Evolutionary conservation across 345 rosid genomes (phyloP), one percentile per base, ranked within the genome.

Genomic region (Bruguiera sexangula): DNA sequence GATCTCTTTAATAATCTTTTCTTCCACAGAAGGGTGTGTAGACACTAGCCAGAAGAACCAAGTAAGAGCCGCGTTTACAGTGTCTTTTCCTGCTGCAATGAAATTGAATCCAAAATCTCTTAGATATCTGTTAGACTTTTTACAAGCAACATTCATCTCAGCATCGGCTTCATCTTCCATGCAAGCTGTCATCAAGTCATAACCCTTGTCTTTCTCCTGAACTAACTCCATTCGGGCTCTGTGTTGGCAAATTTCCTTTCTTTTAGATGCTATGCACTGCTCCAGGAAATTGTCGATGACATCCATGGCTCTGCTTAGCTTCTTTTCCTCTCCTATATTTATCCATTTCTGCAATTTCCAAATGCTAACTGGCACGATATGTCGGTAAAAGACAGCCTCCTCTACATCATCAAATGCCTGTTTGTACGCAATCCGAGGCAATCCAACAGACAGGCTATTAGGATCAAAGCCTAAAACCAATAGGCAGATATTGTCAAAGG

Each of bases 1-100:
- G 3, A 81, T 75, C 48, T 78, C 82, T 52, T 67, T 27, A 2
- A 69, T 39, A 15, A 81, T 73, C 37, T 77, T 81, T 26, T 60
- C 32, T 27, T 79, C 78, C 0, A 73, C 79, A 0, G 65, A 19
- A 2, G 83, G 88, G 48, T 85, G 70, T 8, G 61, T 81, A 0
- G 79, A 65, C 9, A 80, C 52, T 9, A 82, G 78, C 86, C 86
- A 85, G 30, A 79, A 67, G 46, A 80, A 75, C 84, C 84, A 85
- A 31, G 69, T 31, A 34, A 82, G 75, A 16, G 73, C 73, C 18
- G 81, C 63, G 39, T 67, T 78, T 65, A 82, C 37, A 0, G 88
- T 69, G 73, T 82, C 86, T 65, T 76, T 81, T 13, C 85, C 88
- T 18, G 82, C 88, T 29, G 51, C 43, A 39, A 82, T 1, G n/a